Base-by-base conservation (phyloP, 2,329 filamentous ascomycete genomes). In the Colletotrichum lentis region DNA sequence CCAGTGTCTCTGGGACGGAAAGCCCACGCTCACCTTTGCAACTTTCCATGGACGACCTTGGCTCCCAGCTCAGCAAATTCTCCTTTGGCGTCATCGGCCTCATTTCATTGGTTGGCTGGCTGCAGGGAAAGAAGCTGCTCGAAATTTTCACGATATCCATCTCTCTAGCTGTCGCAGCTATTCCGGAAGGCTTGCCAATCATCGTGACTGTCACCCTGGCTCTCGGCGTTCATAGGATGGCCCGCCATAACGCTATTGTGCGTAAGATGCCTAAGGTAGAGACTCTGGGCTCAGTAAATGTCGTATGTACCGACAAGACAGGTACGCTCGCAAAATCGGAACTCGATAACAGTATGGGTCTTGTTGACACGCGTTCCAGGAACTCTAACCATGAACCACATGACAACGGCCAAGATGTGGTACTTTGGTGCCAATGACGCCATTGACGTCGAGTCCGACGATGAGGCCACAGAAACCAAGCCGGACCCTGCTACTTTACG, bases 281-380 rank as follows among this genome's bases (percentile, higher is more conserved):
- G 78, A 99, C 96, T 0, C 82, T 99, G 5, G 96, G 96, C 10
- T 97, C 94, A n/a, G 96, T 99, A 67, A 99, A 98, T 74, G 94
- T 99, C n/a, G 93, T 99, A 7, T 99, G 96, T 82, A 97, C 94
- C 73, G 96, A 99, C 83, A 99, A 99, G 82, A 99, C 96, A 50
- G 93, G 88, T 88, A 80, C 73, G 77, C 57, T 8, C 16, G 11
- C 49, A 14, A 8, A 37, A 39, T 27, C 12, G n/a, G 27, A 37
- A 24, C 12, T 24, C 18, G 41, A 22, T 2, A 10, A 35, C 41
- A 53, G 11, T 6, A 58, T 5, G 22, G 10, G 49, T 8, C 11
- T 24, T 16, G 41, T n/a, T 50, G 37, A 57, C 43, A 35, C 18
- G 37, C 31, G 31, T 7, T 16, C 7, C 55, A 90, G 90, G 95